phyloP scores from a whole-genome alignment of 345 rosid species.

The Ricinus communis region DNA sequence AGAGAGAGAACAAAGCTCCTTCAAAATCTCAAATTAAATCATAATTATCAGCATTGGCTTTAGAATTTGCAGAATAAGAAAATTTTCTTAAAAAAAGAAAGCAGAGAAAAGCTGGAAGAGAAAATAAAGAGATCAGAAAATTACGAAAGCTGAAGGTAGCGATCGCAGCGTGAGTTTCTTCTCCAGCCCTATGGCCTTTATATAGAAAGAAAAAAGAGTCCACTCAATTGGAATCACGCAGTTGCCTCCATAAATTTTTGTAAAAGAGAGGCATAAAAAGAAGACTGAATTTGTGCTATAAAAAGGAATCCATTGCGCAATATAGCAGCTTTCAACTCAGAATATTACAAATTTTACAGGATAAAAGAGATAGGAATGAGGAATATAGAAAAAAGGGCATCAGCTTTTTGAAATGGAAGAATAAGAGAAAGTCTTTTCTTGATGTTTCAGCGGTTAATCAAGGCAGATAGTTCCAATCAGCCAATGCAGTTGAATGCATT shows the following conservation, averaged over 20 bases:
- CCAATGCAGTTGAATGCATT: background rate
- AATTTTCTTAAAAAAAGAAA: no score
- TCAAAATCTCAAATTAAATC: no score
- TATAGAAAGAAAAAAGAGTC: conserved; percentile 3
- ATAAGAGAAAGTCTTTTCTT: background rate
- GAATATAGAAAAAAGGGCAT: conserved; percentile 7
- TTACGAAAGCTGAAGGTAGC: background rate
- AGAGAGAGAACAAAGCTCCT: no score
- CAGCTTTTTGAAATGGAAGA: background rate
- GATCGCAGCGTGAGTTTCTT: conserved; percentile 11
- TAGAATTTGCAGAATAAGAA: no score
- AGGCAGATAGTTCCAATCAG: background rate
- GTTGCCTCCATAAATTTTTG: background rate
- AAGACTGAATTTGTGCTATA: background rate
- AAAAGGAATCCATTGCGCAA: background rate
- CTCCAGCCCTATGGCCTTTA: background rate
- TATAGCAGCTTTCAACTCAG: background rate
- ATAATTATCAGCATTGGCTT: no score
- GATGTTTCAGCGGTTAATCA: background rate
- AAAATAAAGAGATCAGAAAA: no score
- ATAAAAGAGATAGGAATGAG: background rate
- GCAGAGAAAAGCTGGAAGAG: no score
- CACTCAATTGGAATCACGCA: conserved; percentile 13
- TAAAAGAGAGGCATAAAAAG: background rate
- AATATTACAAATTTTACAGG: background rate